phyloP scores from a whole-genome alignment of 257 asterid genomes.

The Lycium barbarum region DNA sequence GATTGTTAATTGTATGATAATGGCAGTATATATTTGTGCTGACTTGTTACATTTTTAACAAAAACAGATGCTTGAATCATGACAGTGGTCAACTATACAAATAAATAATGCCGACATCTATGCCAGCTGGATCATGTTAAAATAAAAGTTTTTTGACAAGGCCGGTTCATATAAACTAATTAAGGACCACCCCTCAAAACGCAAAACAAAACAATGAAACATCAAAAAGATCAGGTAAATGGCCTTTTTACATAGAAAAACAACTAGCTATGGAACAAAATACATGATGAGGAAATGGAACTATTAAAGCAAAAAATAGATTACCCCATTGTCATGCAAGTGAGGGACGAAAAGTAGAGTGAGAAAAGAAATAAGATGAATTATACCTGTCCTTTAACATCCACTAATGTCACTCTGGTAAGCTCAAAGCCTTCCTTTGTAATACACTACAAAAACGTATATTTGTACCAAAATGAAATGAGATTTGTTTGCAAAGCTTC shows the following conservation, averaged over 20 bases:
- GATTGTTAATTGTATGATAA: background rate
- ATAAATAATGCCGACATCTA: background rate
- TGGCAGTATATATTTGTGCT: background rate
- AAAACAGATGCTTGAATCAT: background rate
- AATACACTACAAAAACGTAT: slow-evolving; percentile 67
- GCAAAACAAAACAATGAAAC: background rate
- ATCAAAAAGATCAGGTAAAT: slow-evolving; percentile 2
- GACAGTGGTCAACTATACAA: background rate
- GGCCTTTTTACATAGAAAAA: slow-evolving; percentile 1
- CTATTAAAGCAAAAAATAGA: slow-evolving; percentile 3
- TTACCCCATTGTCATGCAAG: background rate
- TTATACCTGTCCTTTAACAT: slow-evolving; percentile 75
- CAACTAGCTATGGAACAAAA: slow-evolving; percentile 17
- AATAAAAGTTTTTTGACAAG: background rate
- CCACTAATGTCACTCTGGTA: slow-evolving; percentile 85
- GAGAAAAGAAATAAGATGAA: slow-evolving; percentile 21
- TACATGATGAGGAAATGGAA: slow-evolving; percentile 14
- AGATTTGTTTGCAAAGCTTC: slow-evolving; percentile 17
- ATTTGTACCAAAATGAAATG: slow-evolving; percentile 16
- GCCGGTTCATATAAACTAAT: slow-evolving; percentile 6
- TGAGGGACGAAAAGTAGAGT: background rate
- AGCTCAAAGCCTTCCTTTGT: slow-evolving; percentile 90
- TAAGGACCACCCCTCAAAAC: background rate
- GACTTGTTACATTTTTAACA: background rate
- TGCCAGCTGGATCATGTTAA: slow-evolving; percentile 14